phyloP scores from a whole-genome alignment of 2,329 filamentous ascomycete genomes.

The Mollisia scopiformis region DNA sequence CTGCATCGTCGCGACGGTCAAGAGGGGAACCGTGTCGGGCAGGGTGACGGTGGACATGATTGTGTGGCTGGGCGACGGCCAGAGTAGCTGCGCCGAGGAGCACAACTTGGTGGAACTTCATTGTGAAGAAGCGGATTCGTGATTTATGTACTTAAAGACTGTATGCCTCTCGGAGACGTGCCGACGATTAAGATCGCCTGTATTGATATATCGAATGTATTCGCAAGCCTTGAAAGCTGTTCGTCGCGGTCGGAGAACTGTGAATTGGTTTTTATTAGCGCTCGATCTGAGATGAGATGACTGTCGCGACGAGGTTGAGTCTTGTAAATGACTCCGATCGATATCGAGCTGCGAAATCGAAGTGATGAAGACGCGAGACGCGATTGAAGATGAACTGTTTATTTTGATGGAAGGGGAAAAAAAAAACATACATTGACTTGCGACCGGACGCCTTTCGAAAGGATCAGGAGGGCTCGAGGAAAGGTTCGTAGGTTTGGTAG shows the following conservation, averaged over 20 bases:
- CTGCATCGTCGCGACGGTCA: slow-evolving; percentile 45
- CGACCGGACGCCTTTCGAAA: slow-evolving; percentile 13
- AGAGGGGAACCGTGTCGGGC: slow-evolving; percentile 55
- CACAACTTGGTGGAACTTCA: slow-evolving; percentile 36
- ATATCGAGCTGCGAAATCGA: not conserved
- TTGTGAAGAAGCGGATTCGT: slow-evolving; percentile 37
- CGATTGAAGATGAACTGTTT: not conserved
- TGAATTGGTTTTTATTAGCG: slow-evolving; percentile 23
- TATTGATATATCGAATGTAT: slow-evolving; percentile 18
- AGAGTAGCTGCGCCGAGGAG: slow-evolving; percentile 45
- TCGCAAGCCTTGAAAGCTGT: slow-evolving; percentile 13
- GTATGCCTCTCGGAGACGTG: slow-evolving; percentile 27
- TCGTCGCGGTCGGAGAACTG: slow-evolving; percentile 20
- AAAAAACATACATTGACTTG: slow-evolving; percentile 28
- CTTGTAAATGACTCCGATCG: not conserved
- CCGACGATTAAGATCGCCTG: slow-evolving; percentile 1
- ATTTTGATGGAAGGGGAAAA: not conserved
- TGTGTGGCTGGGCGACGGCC: slow-evolving; percentile 60
- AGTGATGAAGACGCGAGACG: not conserved
- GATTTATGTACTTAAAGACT: slow-evolving; percentile 29
- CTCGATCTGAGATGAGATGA: slow-evolving; percentile 15
- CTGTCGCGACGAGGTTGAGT: not conserved
- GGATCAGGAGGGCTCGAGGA: not conserved
- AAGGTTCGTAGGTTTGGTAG: slow-evolving; percentile 1
- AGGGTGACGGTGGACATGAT: slow-evolving; percentile 62